Conservation (phyloP, 257 asterid species). For the Echium plantagineum region DNA sequence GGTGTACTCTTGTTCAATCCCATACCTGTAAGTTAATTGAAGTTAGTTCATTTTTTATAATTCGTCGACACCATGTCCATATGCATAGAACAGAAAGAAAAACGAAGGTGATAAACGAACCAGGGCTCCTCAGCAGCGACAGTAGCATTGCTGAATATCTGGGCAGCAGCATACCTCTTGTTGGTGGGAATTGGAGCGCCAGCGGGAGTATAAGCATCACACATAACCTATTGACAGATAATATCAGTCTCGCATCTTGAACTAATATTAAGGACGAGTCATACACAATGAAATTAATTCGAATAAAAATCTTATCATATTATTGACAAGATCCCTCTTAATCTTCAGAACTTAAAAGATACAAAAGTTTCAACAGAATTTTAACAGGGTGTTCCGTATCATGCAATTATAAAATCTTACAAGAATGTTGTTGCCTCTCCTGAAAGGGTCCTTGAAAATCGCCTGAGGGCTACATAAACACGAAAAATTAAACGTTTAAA, state of each 20-base stretch:
- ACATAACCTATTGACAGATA: conserved; percentile 45
- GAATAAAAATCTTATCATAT: too few relatives aligned
- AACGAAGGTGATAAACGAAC: conserved; percentile 19
- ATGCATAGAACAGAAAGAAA: not conserved
- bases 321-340: too few relatives aligned
- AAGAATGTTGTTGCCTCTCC: conserved; percentile 80
- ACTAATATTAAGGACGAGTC: too few relatives aligned
- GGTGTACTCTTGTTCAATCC: conserved; percentile 75
- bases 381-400: too few relatives aligned
- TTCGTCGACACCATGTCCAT: too few relatives aligned
- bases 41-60: not conserved
- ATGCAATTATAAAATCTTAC: conserved; percentile 22
- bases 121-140: conserved; percentile 78
- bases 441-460: conserved; percentile 83
- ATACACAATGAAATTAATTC: not conserved
- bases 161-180: conserved; percentile 60
- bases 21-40: conserved; percentile 36
- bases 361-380: too few relatives aligned
- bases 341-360: too few relatives aligned
- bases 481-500: not conserved
- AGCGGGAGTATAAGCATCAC: conserved; percentile 86
- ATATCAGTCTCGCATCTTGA: too few relatives aligned
- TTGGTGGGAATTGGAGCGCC: conserved; percentile 83
- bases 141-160: conserved; percentile 57
- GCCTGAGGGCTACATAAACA: conserved; percentile 66